A percentile compares a stretch with the other conserved stretches of the same genome.
phyloP scores from a whole-genome alignment of 1,284 basidiomycete genomes.

The Tetrapyrgos nigripes region DNA sequence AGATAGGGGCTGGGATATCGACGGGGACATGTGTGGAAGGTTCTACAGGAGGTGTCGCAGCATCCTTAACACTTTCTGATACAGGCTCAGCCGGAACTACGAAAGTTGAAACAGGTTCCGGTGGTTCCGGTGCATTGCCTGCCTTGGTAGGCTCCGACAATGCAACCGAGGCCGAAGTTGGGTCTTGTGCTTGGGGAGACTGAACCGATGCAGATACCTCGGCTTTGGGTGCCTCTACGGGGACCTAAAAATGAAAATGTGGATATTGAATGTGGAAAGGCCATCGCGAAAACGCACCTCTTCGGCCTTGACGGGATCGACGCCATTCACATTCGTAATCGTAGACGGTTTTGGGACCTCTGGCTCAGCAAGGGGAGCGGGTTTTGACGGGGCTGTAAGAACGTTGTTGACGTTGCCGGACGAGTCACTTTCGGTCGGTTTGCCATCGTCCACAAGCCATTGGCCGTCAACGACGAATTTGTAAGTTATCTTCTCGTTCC shows the following conservation, averaged over 20 bases:
- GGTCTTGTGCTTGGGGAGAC: not conserved
- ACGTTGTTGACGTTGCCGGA: conserved; percentile 78
- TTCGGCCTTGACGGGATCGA: conserved; percentile 45
- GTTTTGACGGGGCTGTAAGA: conserved; percentile 64
- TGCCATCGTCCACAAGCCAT: conserved; percentile 64
- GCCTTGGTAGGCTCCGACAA: not conserved
- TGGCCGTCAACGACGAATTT: conserved; percentile 82
- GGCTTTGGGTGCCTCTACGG: conserved; percentile 36
- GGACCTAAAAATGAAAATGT: conserved; percentile 27
- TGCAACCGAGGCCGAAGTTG: not conserved
- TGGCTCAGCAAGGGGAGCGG: conserved; percentile 19
- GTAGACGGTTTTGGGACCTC: conserved; percentile 18
- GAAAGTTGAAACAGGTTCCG: conserved; percentile 12
- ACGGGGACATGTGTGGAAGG: conserved; percentile 14
- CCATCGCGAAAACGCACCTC: conserved; percentile 33
- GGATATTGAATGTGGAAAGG: not conserved
- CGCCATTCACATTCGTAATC: conserved; percentile 40
- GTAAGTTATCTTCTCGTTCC: conserved; percentile 69
- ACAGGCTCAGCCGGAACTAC: not conserved
- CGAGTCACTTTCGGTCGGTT: conserved; percentile 66
- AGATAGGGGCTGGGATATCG: not conserved
- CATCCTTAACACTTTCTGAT: not conserved
- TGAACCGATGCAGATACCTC: conserved; percentile 8
- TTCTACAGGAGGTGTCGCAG: not conserved
- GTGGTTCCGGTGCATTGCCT: conserved; percentile 13